Evolutionary conservation across 2,329 filamentous ascomycete genomes (phyloP).

Genomic region (Trichophyton schoenleinii): DNA sequence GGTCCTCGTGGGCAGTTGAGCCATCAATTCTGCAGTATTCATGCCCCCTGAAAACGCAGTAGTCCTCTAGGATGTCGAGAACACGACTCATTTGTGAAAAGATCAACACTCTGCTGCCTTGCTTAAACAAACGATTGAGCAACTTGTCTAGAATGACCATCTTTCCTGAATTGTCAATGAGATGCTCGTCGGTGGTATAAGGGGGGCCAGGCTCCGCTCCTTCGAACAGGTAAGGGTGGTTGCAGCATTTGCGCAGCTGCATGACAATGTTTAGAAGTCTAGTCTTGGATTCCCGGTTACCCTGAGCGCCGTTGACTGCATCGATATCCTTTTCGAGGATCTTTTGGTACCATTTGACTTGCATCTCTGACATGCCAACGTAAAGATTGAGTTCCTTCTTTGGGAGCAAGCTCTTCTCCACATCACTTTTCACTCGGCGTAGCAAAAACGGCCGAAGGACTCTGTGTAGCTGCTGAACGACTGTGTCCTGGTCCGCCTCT

Average conservation of each 20-base stretch:
- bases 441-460: conserved; percentile 88
- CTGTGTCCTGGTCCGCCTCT: conserved; percentile 80
- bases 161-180: conserved; percentile 87
- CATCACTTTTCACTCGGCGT: conserved; percentile 90
- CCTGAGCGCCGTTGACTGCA: conserved; percentile 89
- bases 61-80: conserved; percentile 92
- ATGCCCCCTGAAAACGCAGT: conserved; percentile 89
- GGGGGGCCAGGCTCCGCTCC: conserved; percentile 93
- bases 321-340: conserved; percentile 99
- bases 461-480: conserved; percentile 89
- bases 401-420: conserved; percentile 91
- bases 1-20: conserved; percentile 90
- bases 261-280: conserved; percentile 96
- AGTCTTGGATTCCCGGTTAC: conserved; percentile 95
- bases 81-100: conserved; percentile 99
- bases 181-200: conserved; percentile 94
- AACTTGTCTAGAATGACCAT: conserved; percentile 96
- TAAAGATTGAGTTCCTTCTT: conserved; percentile 98
- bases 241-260: conserved; percentile 97
- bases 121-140: conserved; percentile 64
- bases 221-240: conserved; percentile 96
- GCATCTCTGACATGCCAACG: conserved; percentile 98
- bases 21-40: conserved; percentile 97
- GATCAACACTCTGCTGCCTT: conserved; percentile 91
- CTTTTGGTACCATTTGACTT: conserved; percentile 98